Percentiles rank a stretch among this genome's conserved stretches.
phyloP scores from a whole-genome alignment of 805 yeast genomes.

The Ogataea angusta region DNA sequence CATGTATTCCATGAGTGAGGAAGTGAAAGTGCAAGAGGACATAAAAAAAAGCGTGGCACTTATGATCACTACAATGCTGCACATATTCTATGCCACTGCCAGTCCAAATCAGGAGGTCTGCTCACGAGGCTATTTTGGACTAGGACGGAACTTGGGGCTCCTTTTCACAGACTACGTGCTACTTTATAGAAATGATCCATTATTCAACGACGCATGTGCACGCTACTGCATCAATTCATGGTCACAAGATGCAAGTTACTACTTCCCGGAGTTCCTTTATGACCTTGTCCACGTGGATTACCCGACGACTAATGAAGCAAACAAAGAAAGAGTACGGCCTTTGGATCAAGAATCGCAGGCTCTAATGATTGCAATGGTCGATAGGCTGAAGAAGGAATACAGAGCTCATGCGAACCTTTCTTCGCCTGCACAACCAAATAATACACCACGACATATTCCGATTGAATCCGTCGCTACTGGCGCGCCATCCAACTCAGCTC shows the following conservation, averaged over 20 bases:
- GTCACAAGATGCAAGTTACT: conserved; percentile 16
- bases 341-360: conserved; percentile 10
- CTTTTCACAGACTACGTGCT: conserved; percentile 19
- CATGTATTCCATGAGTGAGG: conserved; percentile 19
- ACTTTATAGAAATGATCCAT: conserved; percentile 7
- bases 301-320: conserved; percentile 3
- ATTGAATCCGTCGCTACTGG: conserved; percentile 14
- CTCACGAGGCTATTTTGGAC: conserved; percentile 17
- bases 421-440: not conserved
- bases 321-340: conserved; percentile 7
- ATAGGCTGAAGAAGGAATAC: conserved; percentile 22
- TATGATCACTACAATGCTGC: conserved; percentile 18
- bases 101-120: conserved; percentile 19
- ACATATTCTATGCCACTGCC: conserved; percentile 21
- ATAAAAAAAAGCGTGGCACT: conserved; percentile 17
- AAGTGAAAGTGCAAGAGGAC: conserved; percentile 17
- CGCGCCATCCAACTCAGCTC: too few relatives aligned
- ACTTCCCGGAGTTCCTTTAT: conserved; percentile 25
- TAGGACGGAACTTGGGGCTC: conserved; percentile 20
- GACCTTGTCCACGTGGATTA: conserved; percentile 19
- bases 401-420: conserved; percentile 20
- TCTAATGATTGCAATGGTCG: conserved; percentile 12
- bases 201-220: conserved; percentile 21
- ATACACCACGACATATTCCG: conserved; percentile 15
- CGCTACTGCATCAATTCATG: conserved; percentile 23